phyloP scores from a whole-genome alignment of 148 eudicot species.

The Persicaria maculosa region DNA sequence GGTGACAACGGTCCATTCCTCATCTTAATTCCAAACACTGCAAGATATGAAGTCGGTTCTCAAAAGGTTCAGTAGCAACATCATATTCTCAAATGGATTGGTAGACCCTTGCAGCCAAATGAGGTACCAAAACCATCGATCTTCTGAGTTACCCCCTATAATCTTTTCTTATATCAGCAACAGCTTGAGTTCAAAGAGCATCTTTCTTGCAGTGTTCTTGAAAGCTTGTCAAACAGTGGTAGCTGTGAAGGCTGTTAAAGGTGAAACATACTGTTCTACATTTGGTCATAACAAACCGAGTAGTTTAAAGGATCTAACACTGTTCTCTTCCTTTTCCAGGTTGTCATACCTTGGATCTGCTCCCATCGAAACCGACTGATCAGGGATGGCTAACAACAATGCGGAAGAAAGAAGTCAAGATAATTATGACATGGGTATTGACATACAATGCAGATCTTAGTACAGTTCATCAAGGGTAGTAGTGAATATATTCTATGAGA shows the following conservation, averaged over 20 bases:
- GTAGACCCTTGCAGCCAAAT: conserved; percentile 25
- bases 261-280: neutral
- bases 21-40: neutral
- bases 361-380: conserved; percentile 9
- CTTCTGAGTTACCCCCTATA: neutral
- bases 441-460: conserved; percentile 18
- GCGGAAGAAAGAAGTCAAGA: conserved; percentile 23
- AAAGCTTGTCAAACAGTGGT: conserved; percentile 18
- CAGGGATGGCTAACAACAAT: conserved; percentile 25
- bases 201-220: conserved; percentile 15
- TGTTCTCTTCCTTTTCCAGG: conserved; percentile 13
- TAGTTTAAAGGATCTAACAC: neutral
- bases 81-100: conserved; percentile 26
- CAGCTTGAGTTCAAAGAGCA: neutral
- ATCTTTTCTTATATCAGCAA: neutral
- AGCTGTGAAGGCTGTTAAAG: conserved; percentile 20
- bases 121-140: conserved; percentile 13
- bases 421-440: conserved; percentile 18
- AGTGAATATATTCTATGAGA: neutral
- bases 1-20: neutral
- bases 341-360: conserved; percentile 17
- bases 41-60: conserved; percentile 23
- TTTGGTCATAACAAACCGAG: neutral
- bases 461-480: neutral
- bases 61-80: conserved; percentile 23